Evolutionary conservation across 192 early-diverging fungal species (phyloP).

Genomic region (Backusella australiensis): DNA sequence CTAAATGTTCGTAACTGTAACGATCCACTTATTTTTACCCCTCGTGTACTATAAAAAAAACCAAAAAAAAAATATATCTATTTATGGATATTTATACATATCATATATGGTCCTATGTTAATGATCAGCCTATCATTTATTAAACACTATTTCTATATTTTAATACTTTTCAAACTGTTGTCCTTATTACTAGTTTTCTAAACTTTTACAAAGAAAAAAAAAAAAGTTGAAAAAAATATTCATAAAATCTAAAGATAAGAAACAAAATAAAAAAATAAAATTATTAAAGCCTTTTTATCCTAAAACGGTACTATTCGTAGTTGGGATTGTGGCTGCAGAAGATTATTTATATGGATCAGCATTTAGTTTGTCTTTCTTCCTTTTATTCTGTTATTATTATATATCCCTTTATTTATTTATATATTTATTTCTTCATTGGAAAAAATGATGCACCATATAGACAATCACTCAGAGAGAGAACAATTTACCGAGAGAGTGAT

Average conservation of each 20-base stretch:
- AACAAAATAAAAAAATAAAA: neutral
- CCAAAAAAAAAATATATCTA: neutral
- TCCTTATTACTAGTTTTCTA: neutral
- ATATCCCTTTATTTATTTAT: neutral
- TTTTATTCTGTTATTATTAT: neutral
- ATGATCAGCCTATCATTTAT: neutral
- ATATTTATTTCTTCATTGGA: neutral
- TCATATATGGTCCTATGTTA: neutral
- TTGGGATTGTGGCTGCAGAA: neutral
- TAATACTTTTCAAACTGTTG: too few relatives aligned
- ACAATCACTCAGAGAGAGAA: neutral
- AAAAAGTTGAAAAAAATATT: neutral
- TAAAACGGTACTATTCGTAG: neutral
- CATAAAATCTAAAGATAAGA: too few relatives aligned
- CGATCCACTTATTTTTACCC: slow-evolving; percentile 8
- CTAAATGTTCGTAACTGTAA: neutral
- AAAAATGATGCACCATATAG: neutral
- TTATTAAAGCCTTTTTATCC: neutral
- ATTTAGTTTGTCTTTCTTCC: neutral
- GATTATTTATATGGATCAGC: neutral
- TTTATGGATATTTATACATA: neutral
- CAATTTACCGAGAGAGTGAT: neutral
- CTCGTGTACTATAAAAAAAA: neutral
- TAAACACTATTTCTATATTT: neutral
- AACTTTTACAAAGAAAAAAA: neutral